phyloP scores from a whole-genome alignment of 23 red algal genomes.

The Cyanidioschyzon merolae region DNA sequence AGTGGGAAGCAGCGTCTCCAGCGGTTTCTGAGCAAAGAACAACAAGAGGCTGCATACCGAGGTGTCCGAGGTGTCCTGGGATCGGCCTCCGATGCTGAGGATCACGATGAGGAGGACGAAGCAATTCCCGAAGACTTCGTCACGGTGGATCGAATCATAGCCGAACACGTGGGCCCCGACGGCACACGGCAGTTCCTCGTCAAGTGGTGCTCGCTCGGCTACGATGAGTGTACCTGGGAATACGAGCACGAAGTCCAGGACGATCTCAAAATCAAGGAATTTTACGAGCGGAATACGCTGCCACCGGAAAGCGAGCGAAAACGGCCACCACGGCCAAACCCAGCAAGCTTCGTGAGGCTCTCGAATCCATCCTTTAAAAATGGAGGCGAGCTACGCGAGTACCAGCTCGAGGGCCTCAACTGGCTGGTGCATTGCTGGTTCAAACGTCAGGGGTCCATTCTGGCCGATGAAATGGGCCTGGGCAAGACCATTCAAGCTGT shows the following conservation, averaged over 20 bases:
- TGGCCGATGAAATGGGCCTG: slow-evolving; percentile 55
- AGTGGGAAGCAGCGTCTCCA: slow-evolving; percentile 51
- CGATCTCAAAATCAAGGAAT: slow-evolving; percentile 34
- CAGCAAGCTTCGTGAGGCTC: neutral
- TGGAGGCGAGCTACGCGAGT: slow-evolving; percentile 37
- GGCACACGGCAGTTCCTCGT: slow-evolving; percentile 33
- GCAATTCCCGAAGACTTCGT: slow-evolving; percentile 45
- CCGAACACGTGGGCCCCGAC: slow-evolving; percentile 23
- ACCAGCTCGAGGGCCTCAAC: slow-evolving; percentile 44
- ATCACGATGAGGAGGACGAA: slow-evolving; percentile 34
- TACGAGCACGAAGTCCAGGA: slow-evolving; percentile 34
- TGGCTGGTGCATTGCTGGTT: slow-evolving; percentile 49
- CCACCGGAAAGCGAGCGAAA: neutral
- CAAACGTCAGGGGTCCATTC: slow-evolving; percentile 38
- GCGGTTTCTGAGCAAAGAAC: slow-evolving; percentile 31
- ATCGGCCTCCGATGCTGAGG: slow-evolving; percentile 23
- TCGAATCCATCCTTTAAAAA: slow-evolving; percentile 32
- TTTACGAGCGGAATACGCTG: slow-evolving; percentile 25
- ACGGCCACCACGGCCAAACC: slow-evolving; percentile 18
- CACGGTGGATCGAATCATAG: slow-evolving; percentile 42
- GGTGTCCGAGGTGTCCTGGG: neutral
- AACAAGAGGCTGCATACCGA: neutral
- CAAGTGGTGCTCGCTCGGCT: slow-evolving; percentile 47
- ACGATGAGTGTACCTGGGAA: slow-evolving; percentile 49
- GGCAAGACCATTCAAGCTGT: slow-evolving; percentile 50